These are phyloP conservation scores for Drechmeria coniospora DNA, from an alignment of 2,329 filamentous ascomycete species.

Conservation along the genomic window DNA sequence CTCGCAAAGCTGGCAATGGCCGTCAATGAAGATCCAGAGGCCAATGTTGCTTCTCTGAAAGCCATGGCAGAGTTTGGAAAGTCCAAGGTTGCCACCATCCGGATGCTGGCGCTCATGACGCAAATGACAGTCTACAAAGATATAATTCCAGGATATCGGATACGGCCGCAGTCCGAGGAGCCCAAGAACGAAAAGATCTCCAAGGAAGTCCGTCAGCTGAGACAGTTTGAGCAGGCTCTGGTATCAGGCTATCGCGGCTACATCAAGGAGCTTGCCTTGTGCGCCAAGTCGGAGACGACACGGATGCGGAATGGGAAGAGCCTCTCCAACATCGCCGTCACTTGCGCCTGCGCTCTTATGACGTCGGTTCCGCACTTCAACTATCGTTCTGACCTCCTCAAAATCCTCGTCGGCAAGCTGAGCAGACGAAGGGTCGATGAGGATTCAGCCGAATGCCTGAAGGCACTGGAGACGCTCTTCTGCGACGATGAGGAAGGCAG, in stretches of 20 bases:
- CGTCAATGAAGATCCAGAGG: conserved; percentile 86
- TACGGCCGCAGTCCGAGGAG: conserved; percentile 66
- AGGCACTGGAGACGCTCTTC: conserved; percentile 71
- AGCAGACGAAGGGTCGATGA: conserved; percentile 55
- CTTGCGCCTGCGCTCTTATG: conserved; percentile 70
- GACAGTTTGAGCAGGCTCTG: conserved; percentile 76
- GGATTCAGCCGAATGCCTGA: conserved; percentile 62
- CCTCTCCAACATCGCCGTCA: conserved; percentile 62
- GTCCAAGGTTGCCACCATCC: conserved; percentile 55
- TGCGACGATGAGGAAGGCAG: conserved; percentile 78
- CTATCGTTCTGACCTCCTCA: conserved; percentile 74
- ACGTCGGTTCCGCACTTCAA: conserved; percentile 90
- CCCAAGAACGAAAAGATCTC: conserved; percentile 67
- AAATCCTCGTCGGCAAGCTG: conserved; percentile 73
- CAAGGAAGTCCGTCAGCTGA: conserved; percentile 73
- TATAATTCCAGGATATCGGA: conserved; percentile 89
- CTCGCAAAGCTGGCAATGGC: conserved; percentile 65
- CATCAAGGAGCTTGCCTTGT: conserved; percentile 55
- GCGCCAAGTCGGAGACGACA: conserved; percentile 42
- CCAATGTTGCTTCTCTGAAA: conserved; percentile 69
- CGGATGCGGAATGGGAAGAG: conserved; percentile 24
- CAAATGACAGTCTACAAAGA: conserved; percentile 90
- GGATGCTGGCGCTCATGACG: conserved; percentile 73
- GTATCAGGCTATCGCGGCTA: conserved; percentile 76
- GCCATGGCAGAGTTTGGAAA: conserved; percentile 58